phyloP scores from a whole-genome alignment of 148 eudicot species.

The Salicornia ramosissima region DNA sequence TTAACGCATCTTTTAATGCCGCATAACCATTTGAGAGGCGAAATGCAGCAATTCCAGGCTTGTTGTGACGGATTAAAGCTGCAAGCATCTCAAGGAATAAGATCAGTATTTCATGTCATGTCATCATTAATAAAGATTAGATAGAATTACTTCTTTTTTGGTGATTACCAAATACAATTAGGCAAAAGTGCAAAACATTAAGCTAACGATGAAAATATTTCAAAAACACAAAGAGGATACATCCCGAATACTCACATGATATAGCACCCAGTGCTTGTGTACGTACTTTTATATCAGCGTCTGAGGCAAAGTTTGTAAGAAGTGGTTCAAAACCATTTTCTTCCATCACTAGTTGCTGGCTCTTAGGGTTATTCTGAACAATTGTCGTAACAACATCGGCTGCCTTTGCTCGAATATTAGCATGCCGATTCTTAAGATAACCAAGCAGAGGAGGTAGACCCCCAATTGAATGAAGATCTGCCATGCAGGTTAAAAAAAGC shows the following conservation, averaged over 20 bases:
- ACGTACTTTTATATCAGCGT: constrained; percentile 60
- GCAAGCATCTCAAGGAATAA: constrained; percentile 17
- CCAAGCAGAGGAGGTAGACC: constrained; percentile 81
- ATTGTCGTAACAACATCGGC: constrained; percentile 92
- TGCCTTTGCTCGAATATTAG: constrained; percentile 86
- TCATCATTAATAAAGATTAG: too few species aligned
- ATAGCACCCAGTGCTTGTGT: constrained; percentile 90
- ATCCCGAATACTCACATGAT: constrained; percentile 59
- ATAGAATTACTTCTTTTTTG: too few species aligned
- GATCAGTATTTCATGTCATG: constrained; percentile 5
- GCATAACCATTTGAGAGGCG: constrained; percentile 93
- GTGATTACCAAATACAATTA: too few species aligned
- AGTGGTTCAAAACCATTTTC: constrained; percentile 84
- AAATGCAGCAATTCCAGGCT: constrained; percentile 81
- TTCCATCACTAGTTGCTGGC: constrained; percentile 92
- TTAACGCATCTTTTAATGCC: constrained; percentile 75
- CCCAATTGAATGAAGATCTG: constrained; percentile 93
- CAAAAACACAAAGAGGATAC: not conserved
- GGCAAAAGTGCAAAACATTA: too few species aligned
- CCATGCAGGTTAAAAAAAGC: not conserved
- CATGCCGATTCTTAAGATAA: constrained; percentile 65
- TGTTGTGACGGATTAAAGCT: constrained; percentile 90
- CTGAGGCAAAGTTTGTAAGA: constrained; percentile 65
- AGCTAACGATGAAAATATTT: too few species aligned
- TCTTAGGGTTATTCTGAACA: constrained; percentile 88